Conservation (phyloP, 139 green algal genomes). For the Chlorella sp. region DNA sequence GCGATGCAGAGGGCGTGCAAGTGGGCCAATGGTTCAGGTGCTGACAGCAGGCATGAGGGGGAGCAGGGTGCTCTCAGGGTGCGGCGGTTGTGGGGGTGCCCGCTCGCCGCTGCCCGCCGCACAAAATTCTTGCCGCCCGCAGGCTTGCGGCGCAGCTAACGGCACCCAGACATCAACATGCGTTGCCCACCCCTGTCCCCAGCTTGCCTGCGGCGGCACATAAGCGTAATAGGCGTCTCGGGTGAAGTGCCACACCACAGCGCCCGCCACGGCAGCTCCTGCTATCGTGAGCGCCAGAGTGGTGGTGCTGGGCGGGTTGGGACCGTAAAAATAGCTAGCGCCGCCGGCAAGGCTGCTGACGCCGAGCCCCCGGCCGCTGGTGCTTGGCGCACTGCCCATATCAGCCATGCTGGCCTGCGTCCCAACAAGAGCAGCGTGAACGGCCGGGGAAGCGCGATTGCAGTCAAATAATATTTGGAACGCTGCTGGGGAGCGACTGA, state of each 20-base stretch:
- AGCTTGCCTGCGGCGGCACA: constrained; percentile 33
- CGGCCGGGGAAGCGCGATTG: too few species aligned
- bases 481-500: too few species aligned
- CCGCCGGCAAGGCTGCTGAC: not conserved
- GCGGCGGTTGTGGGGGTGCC: not conserved
- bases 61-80: not conserved
- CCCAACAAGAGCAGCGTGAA: too few species aligned
- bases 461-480: too few species aligned
- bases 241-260: constrained; percentile 43
- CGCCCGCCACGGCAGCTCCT: constrained; percentile 3
- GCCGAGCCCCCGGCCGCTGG: not conserved
- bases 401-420: not conserved
- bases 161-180: too few species aligned
- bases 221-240: constrained; percentile 48
- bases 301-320: constrained; percentile 1
- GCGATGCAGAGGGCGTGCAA: not conserved
- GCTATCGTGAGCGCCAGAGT: constrained; percentile 19
- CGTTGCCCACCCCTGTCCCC: too few species aligned
- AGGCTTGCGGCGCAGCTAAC: too few species aligned
- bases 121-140: too few species aligned
- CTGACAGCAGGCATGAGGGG: not conserved
- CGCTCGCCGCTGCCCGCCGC: too few species aligned
- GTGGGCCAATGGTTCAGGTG: not conserved
- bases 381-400: not conserved
- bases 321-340: not conserved